Conservation (phyloP, 2,329 filamentous ascomycete species). For the Penicillium sp. region DNA sequence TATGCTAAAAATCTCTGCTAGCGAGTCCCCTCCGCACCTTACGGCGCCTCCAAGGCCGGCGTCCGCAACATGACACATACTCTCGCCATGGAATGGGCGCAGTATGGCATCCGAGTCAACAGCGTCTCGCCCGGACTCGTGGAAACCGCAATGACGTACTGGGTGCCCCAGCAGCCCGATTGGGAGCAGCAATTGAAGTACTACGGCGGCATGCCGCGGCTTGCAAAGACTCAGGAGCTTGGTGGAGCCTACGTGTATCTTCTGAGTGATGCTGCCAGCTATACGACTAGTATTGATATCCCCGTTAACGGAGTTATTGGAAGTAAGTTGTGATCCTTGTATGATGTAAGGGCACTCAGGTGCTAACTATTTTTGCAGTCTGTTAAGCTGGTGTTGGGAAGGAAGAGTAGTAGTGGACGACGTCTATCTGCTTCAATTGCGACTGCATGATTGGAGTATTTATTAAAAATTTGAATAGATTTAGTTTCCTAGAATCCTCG, state of each 20-base stretch:
- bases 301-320: slow-evolving; percentile 55
- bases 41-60: slow-evolving; percentile 46
- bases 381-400: background rate
- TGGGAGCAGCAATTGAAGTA: slow-evolving; percentile 60
- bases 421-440: background rate
- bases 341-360: background rate
- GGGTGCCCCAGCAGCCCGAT: slow-evolving; percentile 54
- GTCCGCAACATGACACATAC: slow-evolving; percentile 44
- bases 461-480: background rate
- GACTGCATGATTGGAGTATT: background rate
- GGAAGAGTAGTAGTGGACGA: too few relatives aligned
- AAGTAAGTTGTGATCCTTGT: slow-evolving; percentile 25
- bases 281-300: slow-evolving; percentile 57
- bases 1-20: background rate
- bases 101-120: slow-evolving; percentile 71
- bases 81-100: slow-evolving; percentile 72
- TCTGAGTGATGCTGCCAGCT: slow-evolving; percentile 50
- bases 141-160: slow-evolving; percentile 52
- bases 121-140: slow-evolving; percentile 50
- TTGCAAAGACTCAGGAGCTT: slow-evolving; percentile 58
- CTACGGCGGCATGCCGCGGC: slow-evolving; percentile 58
- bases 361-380: background rate
- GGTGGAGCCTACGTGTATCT: slow-evolving; percentile 57
- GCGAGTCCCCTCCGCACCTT: slow-evolving; percentile 44
- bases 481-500: background rate